Conservation (phyloP, 108 stramenopile genomes). For the Cyclotella choctawhatcheeana region DNA sequence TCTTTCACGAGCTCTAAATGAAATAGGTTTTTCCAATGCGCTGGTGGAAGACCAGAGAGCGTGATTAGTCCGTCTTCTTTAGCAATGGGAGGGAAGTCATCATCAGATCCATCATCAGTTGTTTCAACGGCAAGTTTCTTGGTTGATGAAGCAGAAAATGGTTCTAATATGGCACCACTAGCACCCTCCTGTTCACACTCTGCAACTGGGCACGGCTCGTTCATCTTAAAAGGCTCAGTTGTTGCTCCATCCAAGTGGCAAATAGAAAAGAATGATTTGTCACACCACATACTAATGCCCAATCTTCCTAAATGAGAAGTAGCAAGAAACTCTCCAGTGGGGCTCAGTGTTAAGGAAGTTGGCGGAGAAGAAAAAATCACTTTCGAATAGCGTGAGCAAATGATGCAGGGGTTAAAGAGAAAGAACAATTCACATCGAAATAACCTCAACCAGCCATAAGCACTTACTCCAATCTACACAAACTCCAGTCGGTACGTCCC, state of each 20-base stretch:
- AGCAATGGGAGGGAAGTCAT: conserved; percentile 36
- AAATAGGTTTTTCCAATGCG: conserved; percentile 97
- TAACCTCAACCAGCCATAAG: no score
- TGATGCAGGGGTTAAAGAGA: conserved; percentile 1
- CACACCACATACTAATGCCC: conserved; percentile 94
- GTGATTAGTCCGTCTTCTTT: conserved; percentile 85
- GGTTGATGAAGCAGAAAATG: conserved; percentile 11
- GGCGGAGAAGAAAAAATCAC: conserved; percentile 84
- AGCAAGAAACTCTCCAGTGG: conserved; percentile 96
- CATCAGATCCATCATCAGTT: conserved; percentile 47
- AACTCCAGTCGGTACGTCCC: conserved; percentile 94
- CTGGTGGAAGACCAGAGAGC: conserved; percentile 88
- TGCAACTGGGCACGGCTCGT: conserved; percentile 86
- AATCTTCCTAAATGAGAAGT: conserved; percentile 86
- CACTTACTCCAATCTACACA: conserved; percentile 91
- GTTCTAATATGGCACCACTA: conserved; percentile 16
- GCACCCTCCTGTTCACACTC: conserved; percentile 67
- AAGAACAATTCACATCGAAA: not conserved
- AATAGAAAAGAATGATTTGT: conserved; percentile 89
- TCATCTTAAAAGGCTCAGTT: conserved; percentile 76
- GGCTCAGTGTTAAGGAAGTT: conserved; percentile 86
- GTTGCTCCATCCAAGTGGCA: conserved; percentile 82
- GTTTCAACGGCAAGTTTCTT: conserved; percentile 8
- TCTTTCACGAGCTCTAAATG: conserved; percentile 95
- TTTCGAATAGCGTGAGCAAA: not conserved